A percentile compares a stretch with the other conserved stretches of the same genome.
These are phyloP conservation scores for Lactarius vividus DNA, from an alignment of 768 basidiomycete species.

Conservation along the genomic window DNA sequence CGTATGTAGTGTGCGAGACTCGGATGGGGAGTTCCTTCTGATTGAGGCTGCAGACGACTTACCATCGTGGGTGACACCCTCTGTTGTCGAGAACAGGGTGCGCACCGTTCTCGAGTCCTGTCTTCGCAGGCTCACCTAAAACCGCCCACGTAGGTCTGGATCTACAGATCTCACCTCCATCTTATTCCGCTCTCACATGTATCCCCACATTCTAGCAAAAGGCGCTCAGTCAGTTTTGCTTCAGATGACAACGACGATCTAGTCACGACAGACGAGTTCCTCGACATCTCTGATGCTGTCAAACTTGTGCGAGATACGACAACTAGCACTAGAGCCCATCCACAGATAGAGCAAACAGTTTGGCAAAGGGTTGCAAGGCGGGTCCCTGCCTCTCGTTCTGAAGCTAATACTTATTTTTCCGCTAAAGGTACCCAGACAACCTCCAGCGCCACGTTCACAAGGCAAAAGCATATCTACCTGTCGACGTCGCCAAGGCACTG, in stretches of 20 bases:
- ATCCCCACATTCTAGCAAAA: conserved; percentile 62
- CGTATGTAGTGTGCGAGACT: conserved; percentile 64
- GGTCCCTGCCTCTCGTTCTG: conserved; percentile 1
- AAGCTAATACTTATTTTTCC: neutral
- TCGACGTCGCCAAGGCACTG: conserved; percentile 75
- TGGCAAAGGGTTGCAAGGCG: conserved; percentile 72
- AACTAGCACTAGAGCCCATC: conserved; percentile 57
- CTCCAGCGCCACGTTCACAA: conserved; percentile 67
- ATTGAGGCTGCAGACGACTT: conserved; percentile 93
- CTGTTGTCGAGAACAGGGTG: conserved; percentile 91
- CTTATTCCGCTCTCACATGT: conserved; percentile 77
- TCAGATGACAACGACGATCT: conserved; percentile 51
- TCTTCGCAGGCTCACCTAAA: neutral
- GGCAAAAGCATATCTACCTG: conserved; percentile 76
- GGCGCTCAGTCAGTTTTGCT: conserved; percentile 41
- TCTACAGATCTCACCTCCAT: conserved; percentile 78
- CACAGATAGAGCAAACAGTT: conserved; percentile 58
- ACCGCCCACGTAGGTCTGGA: conserved; percentile 73
- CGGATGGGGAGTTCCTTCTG: conserved; percentile 92
- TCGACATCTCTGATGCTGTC: conserved; percentile 62
- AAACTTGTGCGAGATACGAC: conserved; percentile 53
- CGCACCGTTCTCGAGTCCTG: conserved; percentile 38
- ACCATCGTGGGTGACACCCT: conserved; percentile 88
- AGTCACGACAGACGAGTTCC: conserved; percentile 46
- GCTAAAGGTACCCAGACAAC: conserved; percentile 64